Conservation (phyloP, 2,329 filamentous ascomycete genomes). For the Beauveria sp. region DNA sequence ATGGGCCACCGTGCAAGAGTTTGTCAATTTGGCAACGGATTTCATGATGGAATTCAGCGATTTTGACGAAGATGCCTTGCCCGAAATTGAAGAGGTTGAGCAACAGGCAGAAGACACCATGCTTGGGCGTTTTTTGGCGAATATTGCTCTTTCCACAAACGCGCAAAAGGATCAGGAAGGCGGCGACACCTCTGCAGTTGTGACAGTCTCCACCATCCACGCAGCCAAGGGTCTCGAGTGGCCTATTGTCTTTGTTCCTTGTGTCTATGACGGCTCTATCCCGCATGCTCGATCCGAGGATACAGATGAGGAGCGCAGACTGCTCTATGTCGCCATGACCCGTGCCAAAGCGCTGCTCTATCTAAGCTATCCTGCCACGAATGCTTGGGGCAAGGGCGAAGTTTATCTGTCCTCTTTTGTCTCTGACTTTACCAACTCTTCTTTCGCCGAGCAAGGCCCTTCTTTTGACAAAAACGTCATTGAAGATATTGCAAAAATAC, state of each 20-base stretch:
- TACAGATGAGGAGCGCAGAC: conserved; percentile 73
- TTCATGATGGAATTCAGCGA: conserved; percentile 43
- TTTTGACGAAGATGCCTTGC: conserved; percentile 47
- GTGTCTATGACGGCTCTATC: conserved; percentile 82
- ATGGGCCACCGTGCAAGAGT: conserved; percentile 85
- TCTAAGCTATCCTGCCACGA: conserved; percentile 68
- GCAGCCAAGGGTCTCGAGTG: conserved; percentile 94
- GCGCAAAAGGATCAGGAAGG: conserved; percentile 56
- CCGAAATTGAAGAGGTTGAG: conserved; percentile 62
- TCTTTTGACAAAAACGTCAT: conserved; percentile 57
- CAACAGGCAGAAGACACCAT: conserved; percentile 52
- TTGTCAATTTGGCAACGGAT: conserved; percentile 72
- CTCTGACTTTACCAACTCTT: conserved; percentile 32
- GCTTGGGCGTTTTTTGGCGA: conserved; percentile 77
- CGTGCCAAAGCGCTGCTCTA: conserved; percentile 81
- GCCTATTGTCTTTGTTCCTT: conserved; percentile 90
- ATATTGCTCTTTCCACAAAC: conserved; percentile 79
- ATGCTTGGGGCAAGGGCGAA: conserved; percentile 48
- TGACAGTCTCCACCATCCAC: conserved; percentile 94
- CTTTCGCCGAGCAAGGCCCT: conserved; percentile 57
- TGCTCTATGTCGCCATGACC: conserved; percentile 97
- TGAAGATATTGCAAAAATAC: conserved; percentile 61
- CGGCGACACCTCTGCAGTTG: conserved; percentile 49
- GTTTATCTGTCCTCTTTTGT: conserved; percentile 69
- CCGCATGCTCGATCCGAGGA: conserved; percentile 84